Evolutionary conservation across 306 rosid species (phyloP), one percentile per base, ranked within the genome.

Genomic region (Styphnolobium japonicum): DNA sequence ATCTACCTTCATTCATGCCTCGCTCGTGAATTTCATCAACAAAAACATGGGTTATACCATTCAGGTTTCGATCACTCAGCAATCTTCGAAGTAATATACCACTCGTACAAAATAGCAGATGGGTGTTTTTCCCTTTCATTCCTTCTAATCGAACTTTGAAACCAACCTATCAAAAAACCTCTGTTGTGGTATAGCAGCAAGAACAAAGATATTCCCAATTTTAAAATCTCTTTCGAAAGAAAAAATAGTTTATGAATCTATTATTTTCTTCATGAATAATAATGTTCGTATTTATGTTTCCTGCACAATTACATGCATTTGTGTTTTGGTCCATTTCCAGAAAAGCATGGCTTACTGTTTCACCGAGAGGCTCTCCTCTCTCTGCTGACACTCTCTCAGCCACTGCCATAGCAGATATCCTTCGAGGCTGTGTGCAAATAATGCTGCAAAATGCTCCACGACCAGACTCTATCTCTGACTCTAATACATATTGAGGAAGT

Each of bases 21-120:
- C 99, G 94, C 77, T 96, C 99, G 42, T 96, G 99, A 80, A 96
- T 96, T 87, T 96, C 99, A 83, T 96, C 98, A 67, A 96, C 99
- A 88, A 96, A 90, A 75, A 96, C 98, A 85, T 93, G 99, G 67
- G 98, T 91, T 80, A 93, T 81, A 71, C 96, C 98, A 81, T 89
- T 92, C 84, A 96, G 85, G 82, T 86, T 93, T 82, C 98, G 88
- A 81, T 96, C 99, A 81, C 91, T 91, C 19, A 96, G 85, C 86
- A 93, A 81, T 83, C 99, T 89, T 88, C 99, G 88, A 82, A 96
- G 88, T 84, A 96, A 93, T 84, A 96, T 93, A 80, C 98, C 99
- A 33, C 98, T 96, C 83, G 99, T 96, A 82, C 99, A 96, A 82
- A 96, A 96, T 19, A 96, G 90, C 75, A 96, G 98, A 68, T 71